These are phyloP conservation scores for Aspergillus biplanus DNA, from an alignment of 495 filamentous ascomycete genomes.

Conservation along the genomic window DNA sequence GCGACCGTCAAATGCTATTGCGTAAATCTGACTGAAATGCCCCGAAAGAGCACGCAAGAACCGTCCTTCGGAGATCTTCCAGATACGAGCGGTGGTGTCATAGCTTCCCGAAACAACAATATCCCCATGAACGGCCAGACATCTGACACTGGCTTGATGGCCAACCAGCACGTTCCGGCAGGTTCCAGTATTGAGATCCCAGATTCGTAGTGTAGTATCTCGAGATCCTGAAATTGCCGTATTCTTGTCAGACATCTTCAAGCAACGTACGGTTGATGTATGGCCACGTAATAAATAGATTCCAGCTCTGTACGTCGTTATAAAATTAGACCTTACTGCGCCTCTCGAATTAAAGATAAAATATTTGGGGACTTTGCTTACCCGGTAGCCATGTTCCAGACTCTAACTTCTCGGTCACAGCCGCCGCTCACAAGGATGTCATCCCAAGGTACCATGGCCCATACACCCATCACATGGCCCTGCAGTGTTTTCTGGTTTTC, in stretches of 20 bases:
- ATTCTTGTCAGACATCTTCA: slow-evolving; percentile 94
- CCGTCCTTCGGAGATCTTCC: slow-evolving; percentile 93
- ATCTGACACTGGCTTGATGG: slow-evolving; percentile 95
- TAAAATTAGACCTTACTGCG: neutral
- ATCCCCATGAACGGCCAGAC: slow-evolving; percentile 93
- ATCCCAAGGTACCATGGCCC: slow-evolving; percentile 99
- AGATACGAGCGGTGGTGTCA: slow-evolving; percentile 94
- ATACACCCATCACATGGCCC: slow-evolving; percentile 98
- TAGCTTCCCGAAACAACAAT: slow-evolving; percentile 96
- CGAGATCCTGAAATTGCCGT: slow-evolving; percentile 96
- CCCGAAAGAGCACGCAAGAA: slow-evolving; percentile 89
- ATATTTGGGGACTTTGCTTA: slow-evolving; percentile 47
- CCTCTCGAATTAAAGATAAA: neutral
- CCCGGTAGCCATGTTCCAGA: slow-evolving; percentile 97
- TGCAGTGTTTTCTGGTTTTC: slow-evolving; percentile 84
- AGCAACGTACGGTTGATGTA: slow-evolving; percentile 92
- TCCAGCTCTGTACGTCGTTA: slow-evolving; percentile 52
- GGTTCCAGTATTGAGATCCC: slow-evolving; percentile 86
- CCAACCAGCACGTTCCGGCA: slow-evolving; percentile 93
- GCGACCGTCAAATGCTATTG: slow-evolving; percentile 92
- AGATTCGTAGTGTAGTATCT: slow-evolving; percentile 91
- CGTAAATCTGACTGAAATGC: slow-evolving; percentile 99
- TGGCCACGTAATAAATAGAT: slow-evolving; percentile 89
- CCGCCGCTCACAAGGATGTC: slow-evolving; percentile 95
- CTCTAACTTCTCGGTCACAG: slow-evolving; percentile 93